phyloP scores from a whole-genome alignment of 768 basidiomycete genomes.

The Kondoa subrosea region DNA sequence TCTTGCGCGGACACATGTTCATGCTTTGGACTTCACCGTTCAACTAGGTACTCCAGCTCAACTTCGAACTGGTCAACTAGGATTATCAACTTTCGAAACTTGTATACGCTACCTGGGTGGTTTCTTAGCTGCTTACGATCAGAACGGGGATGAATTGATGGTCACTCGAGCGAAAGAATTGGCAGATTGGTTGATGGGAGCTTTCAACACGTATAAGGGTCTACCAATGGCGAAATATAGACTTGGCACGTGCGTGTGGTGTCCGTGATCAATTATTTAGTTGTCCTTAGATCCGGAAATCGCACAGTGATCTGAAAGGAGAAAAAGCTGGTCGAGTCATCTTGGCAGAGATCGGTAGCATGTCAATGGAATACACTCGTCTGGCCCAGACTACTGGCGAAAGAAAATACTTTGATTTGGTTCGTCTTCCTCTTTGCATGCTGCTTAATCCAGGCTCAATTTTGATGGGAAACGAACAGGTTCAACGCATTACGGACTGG shows the following conservation, averaged over 20 bases:
- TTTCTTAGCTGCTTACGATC: slow-evolving; percentile 34
- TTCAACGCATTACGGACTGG: slow-evolving; percentile 9
- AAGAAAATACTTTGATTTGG: slow-evolving; percentile 30
- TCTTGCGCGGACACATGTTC: slow-evolving; percentile 29
- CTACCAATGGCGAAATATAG: slow-evolving; percentile 31
- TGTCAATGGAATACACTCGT: slow-evolving; percentile 35
- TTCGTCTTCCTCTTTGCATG: too few species aligned
- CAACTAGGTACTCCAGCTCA: slow-evolving; percentile 12
- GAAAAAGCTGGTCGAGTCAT: slow-evolving; percentile 23
- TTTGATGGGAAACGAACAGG: not conserved
- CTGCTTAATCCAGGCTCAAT: too few species aligned
- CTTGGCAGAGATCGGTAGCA: slow-evolving; percentile 33
- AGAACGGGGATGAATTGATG: slow-evolving; percentile 34
- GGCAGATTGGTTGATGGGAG: slow-evolving; percentile 31
- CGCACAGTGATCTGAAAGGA: slow-evolving; percentile 21
- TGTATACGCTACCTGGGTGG: slow-evolving; percentile 37
- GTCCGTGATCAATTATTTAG: not conserved
- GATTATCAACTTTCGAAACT: slow-evolving; percentile 34
- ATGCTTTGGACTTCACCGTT: slow-evolving; percentile 26
- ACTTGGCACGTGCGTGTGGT: slow-evolving; percentile 25
- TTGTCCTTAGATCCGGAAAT: not conserved
- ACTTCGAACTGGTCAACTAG: slow-evolving; percentile 8
- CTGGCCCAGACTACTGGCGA: slow-evolving; percentile 33
- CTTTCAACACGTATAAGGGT: slow-evolving; percentile 33
- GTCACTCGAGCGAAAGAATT: slow-evolving; percentile 35